Conservation (phyloP, 2,329 filamentous ascomycete species). For the Cytospora piceae region DNA sequence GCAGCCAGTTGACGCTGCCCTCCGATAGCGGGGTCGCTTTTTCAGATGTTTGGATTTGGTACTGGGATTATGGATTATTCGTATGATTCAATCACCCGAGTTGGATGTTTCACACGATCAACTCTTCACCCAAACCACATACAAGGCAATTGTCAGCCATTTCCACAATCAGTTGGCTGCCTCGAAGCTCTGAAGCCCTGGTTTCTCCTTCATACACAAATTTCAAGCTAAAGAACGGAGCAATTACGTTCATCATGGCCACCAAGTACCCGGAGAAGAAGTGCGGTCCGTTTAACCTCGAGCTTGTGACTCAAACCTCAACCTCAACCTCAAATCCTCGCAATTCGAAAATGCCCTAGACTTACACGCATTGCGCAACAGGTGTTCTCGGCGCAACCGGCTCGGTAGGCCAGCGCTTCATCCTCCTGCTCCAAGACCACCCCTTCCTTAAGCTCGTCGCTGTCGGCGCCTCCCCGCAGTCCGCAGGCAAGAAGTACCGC, state of each 20-base stretch:
- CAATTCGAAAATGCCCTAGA: slow-evolving; percentile 15
- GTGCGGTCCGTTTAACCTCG: slow-evolving; percentile 51
- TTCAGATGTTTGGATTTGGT: slow-evolving; percentile 12
- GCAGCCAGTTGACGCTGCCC: background rate
- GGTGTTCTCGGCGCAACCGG: slow-evolving; percentile 89
- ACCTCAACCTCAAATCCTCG: background rate
- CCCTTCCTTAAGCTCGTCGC: slow-evolving; percentile 85
- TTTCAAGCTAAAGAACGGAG: no score
- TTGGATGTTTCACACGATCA: background rate
- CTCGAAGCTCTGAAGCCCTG: background rate
- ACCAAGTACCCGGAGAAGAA: slow-evolving; percentile 60
- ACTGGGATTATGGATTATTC: background rate
- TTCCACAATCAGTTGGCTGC: background rate
- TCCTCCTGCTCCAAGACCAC: slow-evolving; percentile 86
- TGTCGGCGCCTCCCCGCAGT: slow-evolving; percentile 85
- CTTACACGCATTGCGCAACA: slow-evolving; percentile 37
- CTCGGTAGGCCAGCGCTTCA: slow-evolving; percentile 93
- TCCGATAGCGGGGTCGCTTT: slow-evolving; percentile 27
- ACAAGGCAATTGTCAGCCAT: background rate
- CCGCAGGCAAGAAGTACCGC: slow-evolving; percentile 90
- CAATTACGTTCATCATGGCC: slow-evolving; percentile 22
- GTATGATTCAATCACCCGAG: background rate
- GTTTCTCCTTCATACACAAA: background rate
- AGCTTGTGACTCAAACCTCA: background rate
- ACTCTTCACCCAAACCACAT: background rate